Evolutionary conservation across 805 yeast species (phyloP).

Genomic region (Saccharomycopsis guyanensis): DNA sequence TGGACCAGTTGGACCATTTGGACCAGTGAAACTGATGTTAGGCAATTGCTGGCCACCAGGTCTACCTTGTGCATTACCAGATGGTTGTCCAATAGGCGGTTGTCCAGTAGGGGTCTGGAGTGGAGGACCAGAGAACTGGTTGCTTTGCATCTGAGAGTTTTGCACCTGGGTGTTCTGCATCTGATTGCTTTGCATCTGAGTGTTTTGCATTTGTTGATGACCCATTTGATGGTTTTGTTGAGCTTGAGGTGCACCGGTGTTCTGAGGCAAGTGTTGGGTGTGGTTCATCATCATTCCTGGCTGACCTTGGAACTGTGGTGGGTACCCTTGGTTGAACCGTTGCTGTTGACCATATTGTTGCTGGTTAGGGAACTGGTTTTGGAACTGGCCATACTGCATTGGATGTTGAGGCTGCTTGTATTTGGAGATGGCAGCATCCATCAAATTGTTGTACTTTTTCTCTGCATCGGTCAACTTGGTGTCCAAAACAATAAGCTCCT

Average conservation of each 20-base stretch:
- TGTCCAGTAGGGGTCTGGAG: conserved; percentile 15
- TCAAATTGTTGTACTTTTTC: conserved; percentile 56
- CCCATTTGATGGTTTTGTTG: conserved; percentile 30
- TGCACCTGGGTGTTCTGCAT: neutral
- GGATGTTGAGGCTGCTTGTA: conserved; percentile 20
- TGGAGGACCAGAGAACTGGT: neutral
- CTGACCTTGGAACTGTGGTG: conserved; percentile 15
- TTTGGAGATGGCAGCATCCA: conserved; percentile 41
- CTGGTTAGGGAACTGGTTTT: neutral
- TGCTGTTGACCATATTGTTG: neutral
- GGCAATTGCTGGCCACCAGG: conserved; percentile 10
- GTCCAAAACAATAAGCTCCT: conserved; percentile 68
- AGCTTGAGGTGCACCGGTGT: conserved; percentile 22
- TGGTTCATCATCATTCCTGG: no score
- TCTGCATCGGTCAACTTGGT: conserved; percentile 65
- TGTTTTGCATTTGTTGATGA: conserved; percentile 13
- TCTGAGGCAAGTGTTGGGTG: conserved; percentile 24
- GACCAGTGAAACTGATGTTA: neutral
- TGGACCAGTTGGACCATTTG: neutral
- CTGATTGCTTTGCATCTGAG: neutral
- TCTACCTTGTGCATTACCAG: no score
- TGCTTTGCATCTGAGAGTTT: neutral
- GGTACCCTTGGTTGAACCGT: neutral
- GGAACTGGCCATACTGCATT: neutral
- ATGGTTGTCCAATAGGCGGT: conserved; percentile 16